A percentile compares a stretch with the other conserved stretches of the same genome.
These are phyloP conservation scores for Metschnikowia similis DNA, from an alignment of 805 yeast species.

Conservation along the genomic window DNA sequence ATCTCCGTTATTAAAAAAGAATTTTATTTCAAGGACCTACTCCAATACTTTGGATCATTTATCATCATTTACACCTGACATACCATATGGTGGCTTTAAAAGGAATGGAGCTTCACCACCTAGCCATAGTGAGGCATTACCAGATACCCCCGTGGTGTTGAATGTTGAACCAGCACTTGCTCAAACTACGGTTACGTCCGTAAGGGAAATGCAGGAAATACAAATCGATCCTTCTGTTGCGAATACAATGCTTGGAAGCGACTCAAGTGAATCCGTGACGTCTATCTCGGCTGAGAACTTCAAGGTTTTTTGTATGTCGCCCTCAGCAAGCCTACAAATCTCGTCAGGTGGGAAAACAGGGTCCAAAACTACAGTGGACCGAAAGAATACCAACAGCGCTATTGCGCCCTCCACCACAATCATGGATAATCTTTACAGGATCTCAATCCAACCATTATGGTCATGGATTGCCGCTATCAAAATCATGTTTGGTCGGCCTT, in stretches of 20 bases:
- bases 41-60: conserved; percentile 21
- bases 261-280: conserved; percentile 3
- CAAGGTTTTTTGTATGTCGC: conserved; percentile 24
- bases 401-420: conserved; percentile 17
- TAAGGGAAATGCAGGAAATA: conserved; percentile 5
- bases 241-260: not conserved
- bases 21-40: conserved; percentile 18
- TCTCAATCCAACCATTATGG: conserved; percentile 40
- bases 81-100: conserved; percentile 16
- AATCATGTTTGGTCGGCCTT: conserved; percentile 25
- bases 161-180: conserved; percentile 12
- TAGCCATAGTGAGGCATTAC: conserved; percentile 7
- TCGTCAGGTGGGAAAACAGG: conserved; percentile 9
- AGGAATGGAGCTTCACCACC: conserved; percentile 8
- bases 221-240: conserved; percentile 4
- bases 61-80: conserved; percentile 19
- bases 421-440: conserved; percentile 17
- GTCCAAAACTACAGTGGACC: conserved; percentile 18
- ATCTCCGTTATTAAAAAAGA: conserved; percentile 15
- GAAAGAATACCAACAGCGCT: conserved; percentile 14
- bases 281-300: conserved; percentile 24
- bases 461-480: conserved; percentile 38
- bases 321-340: conserved; percentile 19
- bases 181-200: not conserved
- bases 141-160: conserved; percentile 14